Conservation (phyloP, 2,329 filamentous ascomycete species). For the Aspergillus proliferans region DNA sequence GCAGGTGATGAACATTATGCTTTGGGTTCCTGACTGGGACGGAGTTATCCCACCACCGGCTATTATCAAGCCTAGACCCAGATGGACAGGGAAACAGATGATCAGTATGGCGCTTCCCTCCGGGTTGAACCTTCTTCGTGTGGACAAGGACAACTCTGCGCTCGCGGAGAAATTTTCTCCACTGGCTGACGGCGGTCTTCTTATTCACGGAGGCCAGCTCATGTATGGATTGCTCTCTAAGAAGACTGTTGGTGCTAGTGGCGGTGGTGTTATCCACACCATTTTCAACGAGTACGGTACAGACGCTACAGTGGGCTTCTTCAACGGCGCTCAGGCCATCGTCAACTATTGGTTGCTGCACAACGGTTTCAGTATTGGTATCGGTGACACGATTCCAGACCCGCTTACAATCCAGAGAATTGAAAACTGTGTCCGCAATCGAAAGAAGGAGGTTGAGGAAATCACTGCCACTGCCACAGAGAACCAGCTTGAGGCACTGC, state of each 20-base stretch:
- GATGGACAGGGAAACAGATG: conserved; percentile 98
- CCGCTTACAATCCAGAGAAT: conserved; percentile 76
- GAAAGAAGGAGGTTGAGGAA: conserved; percentile 73
- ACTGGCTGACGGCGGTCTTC: conserved; percentile 66
- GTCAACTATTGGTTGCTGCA: conserved; percentile 97
- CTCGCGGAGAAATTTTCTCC: conserved; percentile 53
- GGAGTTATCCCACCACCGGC: conserved; percentile 86
- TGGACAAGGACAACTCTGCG: conserved; percentile 54
- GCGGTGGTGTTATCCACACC: conserved; percentile 88
- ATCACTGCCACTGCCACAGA: conserved; percentile 73
- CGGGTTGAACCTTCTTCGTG: conserved; percentile 71
- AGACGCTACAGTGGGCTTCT: conserved; percentile 82
- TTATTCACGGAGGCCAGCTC: conserved; percentile 81
- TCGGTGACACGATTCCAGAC: conserved; percentile 96
- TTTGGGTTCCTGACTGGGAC: conserved; percentile 98
- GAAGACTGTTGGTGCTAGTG: conserved; percentile 85
- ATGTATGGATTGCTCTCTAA: conserved; percentile 88
- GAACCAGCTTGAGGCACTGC: conserved; percentile 83
- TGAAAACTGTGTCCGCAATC: conserved; percentile 68
- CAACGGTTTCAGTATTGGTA: conserved; percentile 94
- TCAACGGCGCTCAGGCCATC: conserved; percentile 90
- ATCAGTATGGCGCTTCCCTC: conserved; percentile 86
- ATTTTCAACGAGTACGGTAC: conserved; percentile 93
- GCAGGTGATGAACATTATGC: conserved; percentile 90
- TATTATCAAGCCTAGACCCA: conserved; percentile 84